These are phyloP conservation scores for Raffaelea arxii DNA, from an alignment of 2,329 filamentous ascomycete genomes.

Conservation along the genomic window DNA sequence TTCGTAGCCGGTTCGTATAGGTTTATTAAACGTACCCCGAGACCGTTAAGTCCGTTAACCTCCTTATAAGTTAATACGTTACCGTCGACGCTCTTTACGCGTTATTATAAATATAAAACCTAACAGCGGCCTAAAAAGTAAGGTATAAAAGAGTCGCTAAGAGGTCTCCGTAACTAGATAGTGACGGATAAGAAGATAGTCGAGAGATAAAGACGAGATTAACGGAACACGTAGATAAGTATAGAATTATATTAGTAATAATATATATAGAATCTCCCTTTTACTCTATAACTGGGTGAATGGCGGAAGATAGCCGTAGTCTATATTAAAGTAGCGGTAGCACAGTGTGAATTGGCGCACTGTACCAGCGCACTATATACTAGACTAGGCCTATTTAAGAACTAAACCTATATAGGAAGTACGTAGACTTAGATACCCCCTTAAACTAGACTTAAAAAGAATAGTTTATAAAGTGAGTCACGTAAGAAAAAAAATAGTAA, in stretches of 20 bases:
- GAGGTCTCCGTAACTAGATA: not conserved
- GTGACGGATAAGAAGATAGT: not conserved
- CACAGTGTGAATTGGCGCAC: not conserved
- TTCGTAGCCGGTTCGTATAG: too few relatives aligned
- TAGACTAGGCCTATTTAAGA: not conserved
- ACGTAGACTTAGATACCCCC: too few relatives aligned
- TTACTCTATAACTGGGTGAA: not conserved
- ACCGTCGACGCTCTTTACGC: too few relatives aligned
- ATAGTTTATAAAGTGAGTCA: not conserved
- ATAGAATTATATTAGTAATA: not conserved
- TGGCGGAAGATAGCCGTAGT: not conserved
- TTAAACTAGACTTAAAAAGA: not conserved
- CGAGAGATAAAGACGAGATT: not conserved
- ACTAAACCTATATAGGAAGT: too few relatives aligned
- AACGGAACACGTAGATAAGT: not conserved
- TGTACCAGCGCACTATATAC: not conserved
- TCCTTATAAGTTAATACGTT: too few relatives aligned
- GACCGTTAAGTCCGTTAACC: not conserved
- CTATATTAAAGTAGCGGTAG: not conserved
- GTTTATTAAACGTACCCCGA: too few relatives aligned
- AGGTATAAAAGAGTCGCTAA: not conserved
- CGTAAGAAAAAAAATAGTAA: not conserved
- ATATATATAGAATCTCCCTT: not conserved
- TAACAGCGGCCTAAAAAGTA: not conserved
- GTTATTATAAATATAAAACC: too few relatives aligned